Evolutionary conservation across 1,284 basidiomycete genomes (phyloP).

Genomic region (Flammula alnicola): DNA sequence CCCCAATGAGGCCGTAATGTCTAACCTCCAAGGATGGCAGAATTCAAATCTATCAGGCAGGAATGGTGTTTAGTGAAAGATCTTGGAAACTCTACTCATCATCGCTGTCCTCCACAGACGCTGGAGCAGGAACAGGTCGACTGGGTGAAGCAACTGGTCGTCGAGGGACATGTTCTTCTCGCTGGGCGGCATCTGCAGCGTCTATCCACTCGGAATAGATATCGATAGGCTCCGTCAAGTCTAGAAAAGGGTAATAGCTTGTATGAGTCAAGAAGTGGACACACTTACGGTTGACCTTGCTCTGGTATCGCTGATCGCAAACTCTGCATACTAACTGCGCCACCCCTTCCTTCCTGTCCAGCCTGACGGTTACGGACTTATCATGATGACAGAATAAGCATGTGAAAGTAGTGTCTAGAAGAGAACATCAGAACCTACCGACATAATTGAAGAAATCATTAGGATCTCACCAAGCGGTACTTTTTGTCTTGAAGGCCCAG

Average conservation of each 20-base stretch:
- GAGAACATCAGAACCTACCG: slow-evolving; percentile 10
- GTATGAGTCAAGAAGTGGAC: slow-evolving; percentile 15
- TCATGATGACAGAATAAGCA: slow-evolving; percentile 93
- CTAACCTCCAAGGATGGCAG: not conserved
- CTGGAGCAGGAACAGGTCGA: slow-evolving; percentile 46
- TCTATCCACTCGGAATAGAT: slow-evolving; percentile 94
- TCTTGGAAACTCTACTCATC: slow-evolving; percentile 37
- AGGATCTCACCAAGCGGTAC: slow-evolving; percentile 67
- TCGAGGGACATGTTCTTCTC: slow-evolving; percentile 52
- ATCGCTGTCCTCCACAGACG: slow-evolving; percentile 46
- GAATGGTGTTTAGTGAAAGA: not conserved
- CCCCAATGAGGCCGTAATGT: too few relatives aligned
- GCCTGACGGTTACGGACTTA: slow-evolving; percentile 84
- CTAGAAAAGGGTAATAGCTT: slow-evolving; percentile 38
- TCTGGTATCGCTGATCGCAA: slow-evolving; percentile 83
- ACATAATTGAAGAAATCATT: slow-evolving; percentile 6
- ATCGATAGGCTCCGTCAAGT: slow-evolving; percentile 87
- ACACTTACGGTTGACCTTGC: slow-evolving; percentile 81
- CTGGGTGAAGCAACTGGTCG: slow-evolving; percentile 64
- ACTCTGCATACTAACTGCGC: slow-evolving; percentile 79
- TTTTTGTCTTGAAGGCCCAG: slow-evolving; percentile 59
- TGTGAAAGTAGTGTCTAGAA: slow-evolving; percentile 74
- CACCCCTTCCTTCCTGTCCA: slow-evolving; percentile 83
- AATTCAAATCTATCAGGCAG: not conserved
- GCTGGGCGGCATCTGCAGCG: slow-evolving; percentile 84